Percentiles rank a stretch among this genome's conserved stretches.
Conservation (phyloP, 345 rosid species). For the Hirschfeldia incana region DNA sequence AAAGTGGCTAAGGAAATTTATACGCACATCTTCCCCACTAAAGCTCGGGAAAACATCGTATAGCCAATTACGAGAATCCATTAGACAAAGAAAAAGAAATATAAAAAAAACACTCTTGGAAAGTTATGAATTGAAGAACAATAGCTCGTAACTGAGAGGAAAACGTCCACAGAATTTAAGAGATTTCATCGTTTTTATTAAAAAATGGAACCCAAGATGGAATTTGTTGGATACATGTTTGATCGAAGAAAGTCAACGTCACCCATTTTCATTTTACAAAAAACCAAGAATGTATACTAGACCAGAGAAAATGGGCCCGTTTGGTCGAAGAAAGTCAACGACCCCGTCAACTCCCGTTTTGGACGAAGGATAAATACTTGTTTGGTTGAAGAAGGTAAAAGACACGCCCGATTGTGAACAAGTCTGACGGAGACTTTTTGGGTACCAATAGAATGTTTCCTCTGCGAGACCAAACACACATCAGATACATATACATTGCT, state of each 20-base stretch:
- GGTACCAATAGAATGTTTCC: neutral
- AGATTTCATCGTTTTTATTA: neutral
- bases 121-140: neutral
- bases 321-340: neutral
- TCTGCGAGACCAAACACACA: neutral
- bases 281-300: neutral
- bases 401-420: neutral
- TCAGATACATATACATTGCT: neutral
- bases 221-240: neutral
- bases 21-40: neutral
- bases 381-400: neutral
- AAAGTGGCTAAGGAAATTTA: neutral
- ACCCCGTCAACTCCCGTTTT: too few relatives aligned
- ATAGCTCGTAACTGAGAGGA: neutral
- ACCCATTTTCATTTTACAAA: neutral
- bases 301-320: neutral
- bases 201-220: neutral
- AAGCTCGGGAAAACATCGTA: neutral
- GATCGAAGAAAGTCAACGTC: conserved; percentile 2
- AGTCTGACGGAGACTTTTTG: neutral
- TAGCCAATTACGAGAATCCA: neutral
- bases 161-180: neutral
- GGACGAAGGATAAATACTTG: neutral
- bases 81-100: neutral
- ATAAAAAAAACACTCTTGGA: neutral